Evolutionary conservation across 2,329 filamentous ascomycete genomes (phyloP), one percentile per base, ranked within the genome.

Genomic region (Dissoconium aciculare): DNA sequence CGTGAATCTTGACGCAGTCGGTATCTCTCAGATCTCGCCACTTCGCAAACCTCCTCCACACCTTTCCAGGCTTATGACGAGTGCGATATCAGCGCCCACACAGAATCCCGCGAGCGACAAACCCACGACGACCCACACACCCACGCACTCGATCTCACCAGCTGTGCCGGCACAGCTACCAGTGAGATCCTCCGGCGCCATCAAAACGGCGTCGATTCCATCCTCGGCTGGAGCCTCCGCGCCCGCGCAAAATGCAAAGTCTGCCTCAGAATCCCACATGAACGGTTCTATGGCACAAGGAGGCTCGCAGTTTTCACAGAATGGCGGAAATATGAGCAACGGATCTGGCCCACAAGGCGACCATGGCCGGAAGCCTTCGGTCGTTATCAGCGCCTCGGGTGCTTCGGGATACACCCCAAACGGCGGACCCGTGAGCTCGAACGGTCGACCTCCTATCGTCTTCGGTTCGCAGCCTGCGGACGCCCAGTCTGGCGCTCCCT

Each of bases 321-420:
- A 64, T 50, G 65, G 66, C 51, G n/a, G n/a, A 23, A 23, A 23
- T 23, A 67, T 67, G 50, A 58, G 71, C 47, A 89, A 91, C 70
- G 81, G 81, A 49, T 61, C 49, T 28, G 38, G 49, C 53, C 41
- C 26, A 26, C 57, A 66, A 32, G 64, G 65, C 45, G 76, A 83
- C 46, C 85, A 95, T 63, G 69, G 66, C 52, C 74, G 83, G 54
- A 93, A 92, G 62, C 74, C 75, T 42, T 93, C 87, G 11, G 78
- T 93, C 50, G 92, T 85, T 49, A 93, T 94, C 64, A 84, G 73
- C 56, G 77, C 83, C 46, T 79, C 80, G 52, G 81, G 78, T 45
- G 71, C 80, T 33, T 79, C 69, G 45, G 75, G 75, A 51, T 80
- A 74, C 55, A 71, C 75, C 38, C 68, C 77, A 46, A 92, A 91